Percentiles rank a stretch among this genome's conserved stretches.
Conservation (phyloP, 2,329 filamentous ascomycete species). For the Colletotrichum sp. region DNA sequence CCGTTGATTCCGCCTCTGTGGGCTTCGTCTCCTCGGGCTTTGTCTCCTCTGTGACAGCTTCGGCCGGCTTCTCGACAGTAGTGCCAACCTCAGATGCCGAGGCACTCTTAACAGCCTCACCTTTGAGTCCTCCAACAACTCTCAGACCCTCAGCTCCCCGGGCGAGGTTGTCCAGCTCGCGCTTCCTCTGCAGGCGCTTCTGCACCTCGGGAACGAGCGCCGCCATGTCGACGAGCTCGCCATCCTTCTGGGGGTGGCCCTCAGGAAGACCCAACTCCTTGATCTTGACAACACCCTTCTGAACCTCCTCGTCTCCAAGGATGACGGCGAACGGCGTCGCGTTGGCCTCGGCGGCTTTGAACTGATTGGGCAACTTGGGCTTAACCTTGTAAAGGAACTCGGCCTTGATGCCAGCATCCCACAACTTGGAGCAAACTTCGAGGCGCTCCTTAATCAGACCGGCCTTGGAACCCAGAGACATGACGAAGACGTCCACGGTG, state of each 20-base stretch:
- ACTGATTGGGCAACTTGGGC: conserved; percentile 86
- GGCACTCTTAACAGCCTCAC: conserved; percentile 37
- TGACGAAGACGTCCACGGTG: conserved; percentile 89
- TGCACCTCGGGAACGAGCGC: conserved; percentile 70
- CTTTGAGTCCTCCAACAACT: conserved; percentile 53
- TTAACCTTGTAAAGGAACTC: conserved; percentile 92
- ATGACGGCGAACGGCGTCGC: conserved; percentile 88
- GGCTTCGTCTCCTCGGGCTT: neutral
- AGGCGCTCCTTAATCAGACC: conserved; percentile 86
- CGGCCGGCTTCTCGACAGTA: conserved; percentile 2
- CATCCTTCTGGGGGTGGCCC: conserved; percentile 89
- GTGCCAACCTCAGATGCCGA: conserved; percentile 23
- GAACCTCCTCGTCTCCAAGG: conserved; percentile 88
- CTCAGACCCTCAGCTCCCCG: conserved; percentile 48
- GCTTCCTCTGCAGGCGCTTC: conserved; percentile 45
- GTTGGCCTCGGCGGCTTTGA: conserved; percentile 84
- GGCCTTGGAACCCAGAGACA: conserved; percentile 89
- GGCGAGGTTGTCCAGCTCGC: conserved; percentile 47
- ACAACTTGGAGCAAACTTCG: conserved; percentile 75
- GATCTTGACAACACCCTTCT: conserved; percentile 82
- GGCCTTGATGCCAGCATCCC: conserved; percentile 89
- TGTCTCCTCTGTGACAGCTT: neutral
- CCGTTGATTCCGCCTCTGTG: conserved; percentile 1
- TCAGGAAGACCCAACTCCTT: conserved; percentile 79
- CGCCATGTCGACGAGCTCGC: conserved; percentile 71